Evolutionary conservation across 106 monocot species (phyloP), one percentile per base, ranked within the genome.

Genomic region (Dioscorea alata): DNA sequence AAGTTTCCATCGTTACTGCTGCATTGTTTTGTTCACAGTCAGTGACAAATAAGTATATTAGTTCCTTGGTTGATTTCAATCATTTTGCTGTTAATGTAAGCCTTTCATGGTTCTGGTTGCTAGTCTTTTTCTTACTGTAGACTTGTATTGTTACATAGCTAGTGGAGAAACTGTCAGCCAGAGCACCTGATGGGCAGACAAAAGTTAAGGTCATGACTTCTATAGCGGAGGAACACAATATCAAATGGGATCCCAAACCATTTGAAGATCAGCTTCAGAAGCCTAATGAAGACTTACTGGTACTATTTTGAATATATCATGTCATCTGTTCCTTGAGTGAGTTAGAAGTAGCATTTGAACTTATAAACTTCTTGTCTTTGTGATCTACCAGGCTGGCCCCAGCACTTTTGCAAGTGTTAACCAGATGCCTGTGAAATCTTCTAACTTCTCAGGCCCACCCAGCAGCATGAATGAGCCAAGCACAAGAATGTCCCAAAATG

Each of bases 91-190:
- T 16, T 18, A 18, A 19, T 54, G 19, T 54, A 19, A 54, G 4
- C 54, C 13, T 54, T 54, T 54, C 5, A 16, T 18, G 4, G 15
- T 19, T 18, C 54, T 54, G 19, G 18, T 14, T 54, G 54, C 15
- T 8, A 42, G 42, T 10, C 42, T 42, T 42, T 0, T 42, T 42
- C 10, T 42, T 42, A 42, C 10, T 3, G 42, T 42, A 10, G 42
- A 42, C 42, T 42, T 42, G 42, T 10, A 42, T 42, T 42, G 6
- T 42, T 42, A 73, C 72, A 51, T 69, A 97, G 97, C 33, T 97
- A 31, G 74, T 97, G 32, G 89, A 92, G 69, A 92, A 97, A 60
- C 74, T 97, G 23, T 97, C 97, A 57, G 85, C 89, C 49, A 81
- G 64, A 71, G 68, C 92, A 57, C 89, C 92, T 79, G 85, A 90